Evolutionary conservation across 768 basidiomycete species (phyloP).

Genomic region (Pholiota microspora): DNA sequence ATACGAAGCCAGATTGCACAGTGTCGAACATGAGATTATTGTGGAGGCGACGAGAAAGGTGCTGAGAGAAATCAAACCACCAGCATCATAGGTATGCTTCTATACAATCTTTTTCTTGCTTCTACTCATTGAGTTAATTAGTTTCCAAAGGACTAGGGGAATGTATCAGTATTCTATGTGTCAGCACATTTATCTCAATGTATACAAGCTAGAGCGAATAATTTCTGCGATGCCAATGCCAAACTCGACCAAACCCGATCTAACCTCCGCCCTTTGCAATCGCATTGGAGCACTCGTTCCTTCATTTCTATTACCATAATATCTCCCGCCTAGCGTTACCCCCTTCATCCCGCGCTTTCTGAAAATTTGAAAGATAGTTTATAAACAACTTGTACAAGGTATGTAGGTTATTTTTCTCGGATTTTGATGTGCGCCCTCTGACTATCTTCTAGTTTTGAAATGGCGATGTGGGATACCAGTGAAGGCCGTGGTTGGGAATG

Average conservation of each 20-base stretch:
- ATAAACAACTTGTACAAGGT: background rate
- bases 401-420: background rate
- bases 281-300: background rate
- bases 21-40: conserved; percentile 86
- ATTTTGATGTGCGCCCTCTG: background rate
- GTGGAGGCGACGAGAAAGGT: conserved; percentile 80
- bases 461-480: background rate
- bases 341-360: conserved; percentile 1
- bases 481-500: background rate
- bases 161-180: conserved; percentile 9
- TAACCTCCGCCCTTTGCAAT: background rate
- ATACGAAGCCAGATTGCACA: conserved; percentile 78
- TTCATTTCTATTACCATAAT: background rate
- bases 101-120: background rate
- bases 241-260: conserved; percentile 15
- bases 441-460: background rate
- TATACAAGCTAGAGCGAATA: background rate
- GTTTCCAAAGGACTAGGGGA: background rate
- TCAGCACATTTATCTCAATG: background rate
- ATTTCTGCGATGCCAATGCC: conserved; percentile 4
- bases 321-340: background rate
- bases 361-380: background rate
- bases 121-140: background rate
- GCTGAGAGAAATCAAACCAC: conserved; percentile 49
- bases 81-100: conserved; percentile 17